Evolutionary conservation across 495 filamentous ascomycete species (phyloP).

Genomic region (Chaetomium tenue): DNA sequence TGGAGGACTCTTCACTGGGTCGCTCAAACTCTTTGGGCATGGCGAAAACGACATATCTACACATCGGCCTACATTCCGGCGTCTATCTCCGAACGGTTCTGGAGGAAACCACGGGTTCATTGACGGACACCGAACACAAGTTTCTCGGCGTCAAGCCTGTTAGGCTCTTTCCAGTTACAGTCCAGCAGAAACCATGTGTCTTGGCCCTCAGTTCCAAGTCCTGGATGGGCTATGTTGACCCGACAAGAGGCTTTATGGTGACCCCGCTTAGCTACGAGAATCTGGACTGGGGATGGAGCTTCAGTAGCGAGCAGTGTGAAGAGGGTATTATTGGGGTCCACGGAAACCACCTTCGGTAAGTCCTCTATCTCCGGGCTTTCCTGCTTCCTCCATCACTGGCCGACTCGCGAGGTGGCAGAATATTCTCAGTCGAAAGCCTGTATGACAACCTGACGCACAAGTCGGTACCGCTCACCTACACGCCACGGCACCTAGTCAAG

Average conservation of each 20-base stretch:
- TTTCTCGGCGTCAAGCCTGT: constrained; percentile 88
- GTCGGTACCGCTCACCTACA: constrained; percentile 82
- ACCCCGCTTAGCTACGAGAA: constrained; percentile 83
- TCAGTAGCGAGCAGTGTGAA: constrained; percentile 88
- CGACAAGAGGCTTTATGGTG: constrained; percentile 80
- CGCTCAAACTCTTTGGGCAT: constrained; percentile 46
- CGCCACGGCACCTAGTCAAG: constrained; percentile 78
- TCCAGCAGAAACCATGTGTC: constrained; percentile 80
- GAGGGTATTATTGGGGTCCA: constrained; percentile 97
- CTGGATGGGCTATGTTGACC: constrained; percentile 87
- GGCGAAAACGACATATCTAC: constrained; percentile 73
- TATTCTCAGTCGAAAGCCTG: constrained; percentile 3
- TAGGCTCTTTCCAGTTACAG: constrained; percentile 79
- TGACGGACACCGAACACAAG: constrained; percentile 88
- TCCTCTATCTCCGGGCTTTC: constrained; percentile 12
- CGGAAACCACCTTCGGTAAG: constrained; percentile 81
- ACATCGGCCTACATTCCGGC: constrained; percentile 91
- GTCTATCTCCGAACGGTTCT: constrained; percentile 94
- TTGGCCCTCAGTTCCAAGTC: constrained; percentile 84
- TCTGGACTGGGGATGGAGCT: constrained; percentile 93
- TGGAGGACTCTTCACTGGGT: constrained; percentile 68
- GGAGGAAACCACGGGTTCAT: constrained; percentile 88
- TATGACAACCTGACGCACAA: constrained; percentile 78
- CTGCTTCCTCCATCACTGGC: background rate
- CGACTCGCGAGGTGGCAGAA: background rate